A percentile compares a stretch with the other conserved stretches of the same genome.
Evolutionary conservation across 148 eudicot species (phyloP).

Genomic region (Mesembryanthemum crystallinum): DNA sequence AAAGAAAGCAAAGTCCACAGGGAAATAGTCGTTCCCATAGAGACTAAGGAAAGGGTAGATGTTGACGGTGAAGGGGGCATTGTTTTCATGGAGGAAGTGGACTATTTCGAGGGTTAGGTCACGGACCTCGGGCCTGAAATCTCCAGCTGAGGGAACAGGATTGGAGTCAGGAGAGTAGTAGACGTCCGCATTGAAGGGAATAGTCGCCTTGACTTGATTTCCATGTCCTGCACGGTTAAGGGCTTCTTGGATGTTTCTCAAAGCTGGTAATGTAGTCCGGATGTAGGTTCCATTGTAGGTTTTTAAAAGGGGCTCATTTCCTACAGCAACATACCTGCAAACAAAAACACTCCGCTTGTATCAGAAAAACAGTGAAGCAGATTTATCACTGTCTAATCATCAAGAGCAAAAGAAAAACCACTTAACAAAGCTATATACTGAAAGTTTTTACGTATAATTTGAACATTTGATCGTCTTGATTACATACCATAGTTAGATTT

Average conservation of each 20-base stretch:
- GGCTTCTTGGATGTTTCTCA: conserved; percentile 71
- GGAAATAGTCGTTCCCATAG: conserved; percentile 69
- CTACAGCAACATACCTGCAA: conserved; percentile 94
- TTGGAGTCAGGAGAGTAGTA: conserved; percentile 83
- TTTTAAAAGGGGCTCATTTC: conserved; percentile 80
- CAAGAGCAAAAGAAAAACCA: neutral
- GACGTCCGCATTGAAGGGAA: conserved; percentile 89
- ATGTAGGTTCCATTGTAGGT: conserved; percentile 72
- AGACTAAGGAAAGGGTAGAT: conserved; percentile 93
- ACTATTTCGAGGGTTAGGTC: conserved; percentile 58
- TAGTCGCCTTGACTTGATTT: conserved; percentile 62
- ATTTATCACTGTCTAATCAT: neutral
- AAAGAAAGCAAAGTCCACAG: conserved; percentile 79
- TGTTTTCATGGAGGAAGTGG: conserved; percentile 55
- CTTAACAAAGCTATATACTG: neutral
- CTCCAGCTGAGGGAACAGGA: conserved; percentile 92
- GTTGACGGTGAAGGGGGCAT: conserved; percentile 87
- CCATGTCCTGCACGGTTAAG: conserved; percentile 66
- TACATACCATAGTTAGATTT: no score
- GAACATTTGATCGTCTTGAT: no score
- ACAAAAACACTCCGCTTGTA: neutral
- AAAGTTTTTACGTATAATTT: neutral
- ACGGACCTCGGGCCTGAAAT: conserved; percentile 76
- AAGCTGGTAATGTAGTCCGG: conserved; percentile 66
- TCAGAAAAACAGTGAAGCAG: neutral